Evolutionary conservation across 768 basidiomycete genomes (phyloP), one percentile per base, ranked within the genome.

Genomic region (Collybia nuda): DNA sequence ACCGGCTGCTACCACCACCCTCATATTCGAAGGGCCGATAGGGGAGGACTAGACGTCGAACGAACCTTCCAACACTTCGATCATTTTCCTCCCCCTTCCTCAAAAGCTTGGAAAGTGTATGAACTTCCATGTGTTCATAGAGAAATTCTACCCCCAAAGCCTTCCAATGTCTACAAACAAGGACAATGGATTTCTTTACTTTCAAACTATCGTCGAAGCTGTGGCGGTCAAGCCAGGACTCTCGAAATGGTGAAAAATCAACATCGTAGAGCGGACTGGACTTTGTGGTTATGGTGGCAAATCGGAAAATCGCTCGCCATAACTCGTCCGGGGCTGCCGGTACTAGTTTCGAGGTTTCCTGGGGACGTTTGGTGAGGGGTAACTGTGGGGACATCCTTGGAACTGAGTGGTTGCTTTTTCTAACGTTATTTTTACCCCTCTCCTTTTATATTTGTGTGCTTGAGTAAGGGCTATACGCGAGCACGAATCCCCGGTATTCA

Each of bases 151-250:
- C 11, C 3, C 36, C 46, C 12, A 47, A 23, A 17, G 19, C 24
- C 22, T 37, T 47, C 46, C 46, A 47, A 17, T 14, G 17, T 12
- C 36, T 23, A 17, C 46, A 47, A 21, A 47, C 46, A 9, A 38
- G 39, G 11, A 39, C 23, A 6, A 39, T 40, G 19, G 40, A 3
- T 15, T n/a, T 40, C 40, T 39, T 47, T 11, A 39, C 46, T 12
- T 22, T n/a, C 14, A 47, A 24, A 8, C 36, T 47, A 24, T 47
- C 37, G 22, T 47, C 46, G 8, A 17, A 26, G 17, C 3, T 23
- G 36, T 47, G 46, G 19, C 19, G 17, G 15, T 47, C 46, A 8
- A 38, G 15, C 46, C 46, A 47, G 15, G 46, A 47, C 21, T 47
- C 36, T 11, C 46, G 6, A 19, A 47, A 47, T 4, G 36, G 37